A percentile compares a stretch with the other conserved stretches of the same genome.
These are phyloP conservation scores for Globisporangium middletonii DNA, from an alignment of 352 stramenopile species.

Conservation along the genomic window DNA sequence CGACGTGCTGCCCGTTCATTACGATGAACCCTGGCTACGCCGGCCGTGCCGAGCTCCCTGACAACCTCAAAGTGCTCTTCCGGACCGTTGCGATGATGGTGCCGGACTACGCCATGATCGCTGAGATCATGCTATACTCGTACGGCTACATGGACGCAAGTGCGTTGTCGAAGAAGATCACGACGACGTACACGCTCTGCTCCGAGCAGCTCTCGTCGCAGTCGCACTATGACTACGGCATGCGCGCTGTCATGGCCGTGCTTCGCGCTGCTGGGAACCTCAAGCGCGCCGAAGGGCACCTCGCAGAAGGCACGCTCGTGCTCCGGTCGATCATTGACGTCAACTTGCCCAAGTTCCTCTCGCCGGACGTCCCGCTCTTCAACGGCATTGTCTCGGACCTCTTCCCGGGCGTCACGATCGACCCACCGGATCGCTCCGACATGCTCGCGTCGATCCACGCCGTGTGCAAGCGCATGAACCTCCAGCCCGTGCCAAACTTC, in stretches of 20 bases:
- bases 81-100: constrained; percentile 93
- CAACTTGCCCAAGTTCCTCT: constrained; percentile 93
- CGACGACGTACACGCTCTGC: constrained; percentile 91
- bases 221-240: constrained; percentile 95
- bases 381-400: constrained; percentile 92
- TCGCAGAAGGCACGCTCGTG: constrained; percentile 87
- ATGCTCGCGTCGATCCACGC: constrained; percentile 81
- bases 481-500: constrained; percentile 88
- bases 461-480: constrained; percentile 72
- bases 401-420: constrained; percentile 88
- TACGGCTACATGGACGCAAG: constrained; percentile 91
- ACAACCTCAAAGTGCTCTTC: constrained; percentile 93
- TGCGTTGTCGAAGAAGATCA: constrained; percentile 91
- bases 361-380: constrained; percentile 92
- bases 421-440: constrained; percentile 81
- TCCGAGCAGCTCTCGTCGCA: constrained; percentile 93
- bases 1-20: constrained; percentile 90
- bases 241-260: constrained; percentile 93
- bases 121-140: constrained; percentile 92
- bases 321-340: constrained; percentile 92
- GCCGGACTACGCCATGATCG: constrained; percentile 91
- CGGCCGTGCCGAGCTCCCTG: constrained; percentile 84
- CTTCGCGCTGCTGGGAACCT: constrained; percentile 91
- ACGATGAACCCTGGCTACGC: constrained; percentile 92
- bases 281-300: constrained; percentile 70